A percentile compares a stretch with the other conserved stretches of the same genome.
These are phyloP conservation scores for Diaporthe humulicola DNA, from an alignment of 2,329 filamentous ascomycete species.

Conservation along the genomic window DNA sequence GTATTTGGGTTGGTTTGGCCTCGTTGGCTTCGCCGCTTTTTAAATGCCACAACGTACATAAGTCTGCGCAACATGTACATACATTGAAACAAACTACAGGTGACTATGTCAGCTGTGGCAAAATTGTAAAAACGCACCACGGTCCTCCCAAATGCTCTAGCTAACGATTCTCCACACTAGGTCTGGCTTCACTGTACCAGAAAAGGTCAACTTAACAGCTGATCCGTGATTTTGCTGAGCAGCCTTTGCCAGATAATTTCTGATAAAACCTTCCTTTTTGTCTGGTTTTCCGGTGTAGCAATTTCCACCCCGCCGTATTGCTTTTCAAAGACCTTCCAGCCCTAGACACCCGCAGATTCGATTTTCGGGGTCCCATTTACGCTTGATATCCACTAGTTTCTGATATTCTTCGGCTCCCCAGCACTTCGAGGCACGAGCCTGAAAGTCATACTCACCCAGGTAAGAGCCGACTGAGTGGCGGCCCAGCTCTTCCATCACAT, in stretches of 20 bases:
- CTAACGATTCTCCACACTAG: no score
- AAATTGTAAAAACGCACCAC: no score
- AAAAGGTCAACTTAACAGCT: no score
- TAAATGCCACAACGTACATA: no score
- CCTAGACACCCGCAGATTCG: conserved; percentile 10
- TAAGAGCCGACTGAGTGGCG: conserved; percentile 5
- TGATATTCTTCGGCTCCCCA: not conserved
- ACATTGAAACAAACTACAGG: no score
- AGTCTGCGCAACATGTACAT: not conserved
- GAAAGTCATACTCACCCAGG: conserved; percentile 3
- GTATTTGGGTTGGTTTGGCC: no score
- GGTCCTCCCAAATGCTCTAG: no score
- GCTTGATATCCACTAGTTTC: not conserved
- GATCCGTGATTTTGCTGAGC: not conserved
- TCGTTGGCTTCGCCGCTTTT: not conserved
- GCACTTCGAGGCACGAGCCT: not conserved
- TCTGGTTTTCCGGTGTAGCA: not conserved
- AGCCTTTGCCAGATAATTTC: not conserved
- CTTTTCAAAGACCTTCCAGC: not conserved
- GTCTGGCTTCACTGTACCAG: no score
- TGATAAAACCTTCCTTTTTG: not conserved
- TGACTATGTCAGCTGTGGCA: no score
- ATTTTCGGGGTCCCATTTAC: conserved; percentile 3
- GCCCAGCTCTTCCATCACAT: not conserved
- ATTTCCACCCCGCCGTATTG: not conserved